Base-by-base conservation (phyloP, 768 basidiomycete species). In the Termitomyces titanicus region DNA sequence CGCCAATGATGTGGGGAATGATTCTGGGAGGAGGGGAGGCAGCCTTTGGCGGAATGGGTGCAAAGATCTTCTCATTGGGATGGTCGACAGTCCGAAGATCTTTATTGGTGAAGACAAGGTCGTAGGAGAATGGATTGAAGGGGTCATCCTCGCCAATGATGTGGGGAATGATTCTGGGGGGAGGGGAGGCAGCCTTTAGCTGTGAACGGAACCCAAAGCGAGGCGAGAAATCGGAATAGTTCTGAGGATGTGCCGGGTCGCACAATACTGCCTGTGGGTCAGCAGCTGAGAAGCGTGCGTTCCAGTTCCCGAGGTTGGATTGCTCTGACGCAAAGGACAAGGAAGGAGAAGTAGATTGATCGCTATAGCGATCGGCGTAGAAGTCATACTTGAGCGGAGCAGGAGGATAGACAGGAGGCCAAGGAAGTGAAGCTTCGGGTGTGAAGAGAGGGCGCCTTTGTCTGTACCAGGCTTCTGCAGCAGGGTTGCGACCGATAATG, bases 41-140 rank as follows among this genome's bases (percentile, higher is more conserved):
- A 13, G 24, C 11, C 11, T 3, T n/a, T 12, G 35, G 35, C n/a
- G n/a, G n/a, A n/a, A n/a, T n/a, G n/a, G n/a, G n/a, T n/a, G n/a
- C n/a, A n/a, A n/a, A n/a, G n/a, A n/a, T n/a, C n/a, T n/a, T n/a
- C n/a, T n/a, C n/a, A n/a, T n/a, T n/a, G n/a, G n/a, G n/a, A n/a
- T n/a, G n/a, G n/a, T n/a, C n/a, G n/a, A n/a, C n/a, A n/a, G n/a
- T n/a, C n/a, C n/a, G n/a, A n/a, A n/a, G n/a, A n/a, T n/a, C n/a
- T n/a, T n/a, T n/a, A n/a, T n/a, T n/a, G n/a, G n/a, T n/a, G 13
- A 20, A 13, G 9, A 29, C 3, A 22, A 27, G 10, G 24, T 38
- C 35, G 9, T 54, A 35, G 7, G 47, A 45, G n/a, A 54, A 45
- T 3, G 47, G 54, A 33, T 43, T 44, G 24, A 51, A 54, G 17